A percentile compares a stretch with the other conserved stretches of the same genome.
phyloP scores from a whole-genome alignment of 2,329 filamentous ascomycete species.

The Paecilomyces variotii region DNA sequence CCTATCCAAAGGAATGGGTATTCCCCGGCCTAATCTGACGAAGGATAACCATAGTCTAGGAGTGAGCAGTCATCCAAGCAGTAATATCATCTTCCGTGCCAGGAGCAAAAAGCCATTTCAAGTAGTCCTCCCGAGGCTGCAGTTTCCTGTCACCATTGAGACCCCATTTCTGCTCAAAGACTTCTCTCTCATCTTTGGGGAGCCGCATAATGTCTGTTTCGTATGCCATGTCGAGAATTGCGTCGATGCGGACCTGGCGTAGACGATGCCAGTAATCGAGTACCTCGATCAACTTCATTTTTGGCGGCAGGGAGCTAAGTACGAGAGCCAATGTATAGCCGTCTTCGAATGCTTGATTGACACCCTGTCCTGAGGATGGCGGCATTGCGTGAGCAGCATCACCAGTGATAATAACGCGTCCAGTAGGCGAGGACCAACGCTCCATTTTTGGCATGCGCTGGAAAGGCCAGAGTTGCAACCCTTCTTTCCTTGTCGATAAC shows the following conservation, averaged over 20 bases:
- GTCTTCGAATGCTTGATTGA: constrained; percentile 51
- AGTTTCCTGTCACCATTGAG: neutral
- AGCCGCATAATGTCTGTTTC: neutral
- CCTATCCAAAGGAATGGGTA: neutral
- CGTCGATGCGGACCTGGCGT: neutral
- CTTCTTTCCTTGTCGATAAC: neutral
- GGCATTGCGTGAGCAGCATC: constrained; percentile 58
- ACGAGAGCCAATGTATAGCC: constrained; percentile 40
- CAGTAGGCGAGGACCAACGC: neutral
- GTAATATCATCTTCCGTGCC: neutral
- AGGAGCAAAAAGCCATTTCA: neutral
- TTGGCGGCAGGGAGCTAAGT: constrained; percentile 17
- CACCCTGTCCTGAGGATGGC: constrained; percentile 53
- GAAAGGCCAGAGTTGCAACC: constrained; percentile 5
- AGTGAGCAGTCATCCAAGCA: neutral
- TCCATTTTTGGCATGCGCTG: constrained; percentile 4
- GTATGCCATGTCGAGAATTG: neutral
- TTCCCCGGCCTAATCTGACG: neutral
- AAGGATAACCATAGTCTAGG: neutral
- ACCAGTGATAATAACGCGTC: constrained; percentile 43
- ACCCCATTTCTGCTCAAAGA: neutral
- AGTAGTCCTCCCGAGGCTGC: neutral
- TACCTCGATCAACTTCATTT: constrained; percentile 16
- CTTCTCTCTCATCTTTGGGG: neutral
- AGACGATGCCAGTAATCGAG: constrained; percentile 39